These are phyloP conservation scores for Prunus mume DNA, from an alignment of 306 rosid genomes.

Conservation along the genomic window DNA sequence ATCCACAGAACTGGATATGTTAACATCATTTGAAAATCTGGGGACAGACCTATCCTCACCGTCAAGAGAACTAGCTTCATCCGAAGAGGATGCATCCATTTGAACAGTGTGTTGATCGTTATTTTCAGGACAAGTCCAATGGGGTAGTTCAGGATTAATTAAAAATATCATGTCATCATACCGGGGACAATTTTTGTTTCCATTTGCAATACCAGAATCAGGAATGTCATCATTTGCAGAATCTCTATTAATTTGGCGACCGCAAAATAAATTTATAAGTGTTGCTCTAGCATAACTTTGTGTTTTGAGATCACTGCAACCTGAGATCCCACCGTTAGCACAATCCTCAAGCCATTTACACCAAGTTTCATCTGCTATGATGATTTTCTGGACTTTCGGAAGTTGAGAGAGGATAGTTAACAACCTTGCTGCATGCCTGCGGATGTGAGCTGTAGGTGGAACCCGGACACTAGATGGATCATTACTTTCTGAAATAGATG, in stretches of 20 bases:
- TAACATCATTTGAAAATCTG: conserved; percentile 32
- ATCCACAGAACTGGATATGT: conserved; percentile 33
- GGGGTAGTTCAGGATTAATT: conserved; percentile 84
- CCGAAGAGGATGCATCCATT: conserved; percentile 25
- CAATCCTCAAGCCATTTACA: conserved; percentile 89
- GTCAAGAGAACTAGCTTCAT: conserved; percentile 28
- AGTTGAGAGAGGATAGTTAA: conserved; percentile 82
- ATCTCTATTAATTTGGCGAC: conserved; percentile 31
- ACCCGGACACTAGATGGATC: conserved; percentile 75
- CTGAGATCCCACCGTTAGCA: conserved; percentile 80
- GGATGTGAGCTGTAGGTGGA: conserved; percentile 94
- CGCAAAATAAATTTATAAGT: conserved; percentile 63
- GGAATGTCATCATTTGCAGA: conserved; percentile 40
- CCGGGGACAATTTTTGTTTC: conserved; percentile 58
- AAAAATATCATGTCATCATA: conserved; percentile 72
- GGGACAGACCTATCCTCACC: conserved; percentile 31
- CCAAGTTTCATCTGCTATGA: conserved; percentile 65
- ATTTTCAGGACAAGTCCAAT: conserved; percentile 66
- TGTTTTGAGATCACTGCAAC: conserved; percentile 82
- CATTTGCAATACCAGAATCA: conserved; percentile 31
- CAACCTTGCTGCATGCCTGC: conserved; percentile 88
- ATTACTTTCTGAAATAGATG: conserved; percentile 37
- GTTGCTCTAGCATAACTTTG: conserved; percentile 91
- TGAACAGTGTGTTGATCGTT: conserved; percentile 31
- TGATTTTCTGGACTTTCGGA: conserved; percentile 67